These are phyloP conservation scores for Cercospora beticola DNA, from an alignment of 2,329 filamentous ascomycete genomes.

Conservation along the genomic window DNA sequence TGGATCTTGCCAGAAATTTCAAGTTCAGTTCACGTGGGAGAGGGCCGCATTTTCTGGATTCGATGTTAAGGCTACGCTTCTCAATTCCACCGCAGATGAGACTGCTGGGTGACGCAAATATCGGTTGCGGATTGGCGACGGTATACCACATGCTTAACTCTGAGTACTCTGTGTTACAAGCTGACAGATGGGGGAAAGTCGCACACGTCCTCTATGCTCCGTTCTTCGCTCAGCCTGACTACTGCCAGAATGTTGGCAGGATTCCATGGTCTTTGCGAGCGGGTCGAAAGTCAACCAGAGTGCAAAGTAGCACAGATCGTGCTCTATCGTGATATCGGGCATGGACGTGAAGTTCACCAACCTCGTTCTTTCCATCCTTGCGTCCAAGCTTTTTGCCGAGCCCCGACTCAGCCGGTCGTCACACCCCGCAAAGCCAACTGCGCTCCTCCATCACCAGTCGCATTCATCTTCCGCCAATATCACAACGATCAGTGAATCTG, in stretches of 20 bases:
- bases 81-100: background rate
- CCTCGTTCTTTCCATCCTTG: background rate
- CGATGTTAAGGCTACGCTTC: background rate
- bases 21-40: background rate
- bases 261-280: background rate
- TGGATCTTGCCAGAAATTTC: background rate
- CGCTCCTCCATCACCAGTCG: background rate
- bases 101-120: background rate
- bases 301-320: conserved; percentile 1
- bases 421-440: conserved; percentile 3
- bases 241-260: background rate
- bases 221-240: background rate
- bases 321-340: background rate
- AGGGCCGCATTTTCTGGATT: background rate
- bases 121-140: background rate
- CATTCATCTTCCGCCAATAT: background rate
- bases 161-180: background rate
- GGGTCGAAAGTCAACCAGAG: background rate
- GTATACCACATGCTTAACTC: background rate
- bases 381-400: conserved; percentile 1
- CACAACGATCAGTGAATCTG: background rate
- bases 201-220: background rate
- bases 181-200: background rate
- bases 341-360: conserved; percentile 1
- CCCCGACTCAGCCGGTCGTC: background rate